A percentile compares a stretch with the other conserved stretches of the same genome.
Conservation (phyloP, 2,329 filamentous ascomycete species). For the Aspergillus alliaceus region DNA sequence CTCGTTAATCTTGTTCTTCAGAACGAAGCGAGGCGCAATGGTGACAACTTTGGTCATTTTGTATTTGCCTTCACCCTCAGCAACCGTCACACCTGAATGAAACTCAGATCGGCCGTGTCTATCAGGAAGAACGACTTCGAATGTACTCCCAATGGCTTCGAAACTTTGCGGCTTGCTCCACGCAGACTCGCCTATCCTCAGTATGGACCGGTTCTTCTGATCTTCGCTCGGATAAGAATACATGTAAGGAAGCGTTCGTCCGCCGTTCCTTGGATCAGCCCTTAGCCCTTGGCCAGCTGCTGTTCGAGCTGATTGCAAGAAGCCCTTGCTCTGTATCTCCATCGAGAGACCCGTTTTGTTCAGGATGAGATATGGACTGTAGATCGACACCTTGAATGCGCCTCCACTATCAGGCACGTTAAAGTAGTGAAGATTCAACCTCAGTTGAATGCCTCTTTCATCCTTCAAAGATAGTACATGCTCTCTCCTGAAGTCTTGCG, state of each 20-base stretch:
- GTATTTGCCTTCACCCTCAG: conserved; percentile 94
- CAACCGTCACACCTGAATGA: conserved; percentile 84
- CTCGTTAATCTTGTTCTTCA: conserved; percentile 90
- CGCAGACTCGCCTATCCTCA: conserved; percentile 84
- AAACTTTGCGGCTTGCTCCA: conserved; percentile 99
- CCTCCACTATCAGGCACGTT: conserved; percentile 88
- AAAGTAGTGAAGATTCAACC: conserved; percentile 86
- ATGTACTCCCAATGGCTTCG: conserved; percentile 91
- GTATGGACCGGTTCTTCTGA: conserved; percentile 81
- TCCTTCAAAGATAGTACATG: conserved; percentile 79
- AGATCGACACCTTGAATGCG: conserved; percentile 93
- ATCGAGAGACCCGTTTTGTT: conserved; percentile 94
- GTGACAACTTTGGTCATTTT: conserved; percentile 96
- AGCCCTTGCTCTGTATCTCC: conserved; percentile 82
- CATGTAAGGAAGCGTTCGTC: conserved; percentile 84
- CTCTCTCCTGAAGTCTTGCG: conserved; percentile 84
- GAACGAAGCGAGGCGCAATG: conserved; percentile 84
- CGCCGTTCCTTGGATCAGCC: conserved; percentile 51
- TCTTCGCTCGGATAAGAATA: conserved; percentile 91
- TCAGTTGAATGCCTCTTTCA: conserved; percentile 73
- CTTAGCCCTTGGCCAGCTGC: conserved; percentile 77
- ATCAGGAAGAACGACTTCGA: conserved; percentile 81
- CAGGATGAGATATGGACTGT: conserved; percentile 89
- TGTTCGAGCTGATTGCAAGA: conserved; percentile 77
- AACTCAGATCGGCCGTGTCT: conserved; percentile 73